Evolutionary conservation across 495 filamentous ascomycete genomes (phyloP), one percentile per base, ranked within the genome.

Genomic region (Apodospora peruviana): DNA sequence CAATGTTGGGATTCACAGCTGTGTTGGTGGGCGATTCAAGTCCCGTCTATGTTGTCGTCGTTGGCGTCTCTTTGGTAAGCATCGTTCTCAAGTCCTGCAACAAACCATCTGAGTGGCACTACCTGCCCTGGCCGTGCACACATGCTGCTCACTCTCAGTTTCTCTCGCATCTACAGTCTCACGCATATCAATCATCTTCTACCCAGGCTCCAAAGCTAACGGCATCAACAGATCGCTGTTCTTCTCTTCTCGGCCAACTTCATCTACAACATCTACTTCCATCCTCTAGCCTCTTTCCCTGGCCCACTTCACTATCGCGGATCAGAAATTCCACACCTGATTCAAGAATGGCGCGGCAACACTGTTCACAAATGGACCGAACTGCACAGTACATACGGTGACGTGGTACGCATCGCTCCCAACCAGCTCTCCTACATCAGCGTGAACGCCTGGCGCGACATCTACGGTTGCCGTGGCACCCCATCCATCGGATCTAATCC

Each of bases 241-340:
- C 7, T 32, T 32, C 14, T 7, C 27, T 14, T 32, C 14, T 32
- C 27, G 7, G 27, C 27, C 7, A 32, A 43, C 20, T 14, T 43
- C 32, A 39, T 66, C 19, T 73, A 75, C 52, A 71, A 70, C 36
- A 40, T 72, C 23, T 75, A 59, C 53, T 65, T 80, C 25, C 72
- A 78, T 43, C 76, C 76, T 3, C 62, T 82, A 11, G 49, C 58
- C 14, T 54, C 59, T 11, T 76, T 73, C 47, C 79, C 78, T 0
- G 78, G 77, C 2, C 79, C 77, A 37, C 16, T 42, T 47, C 48
- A 21, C 35, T 60, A 22, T 60, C 61, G 38, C 43, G 40, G 39
- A 16, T 35, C 44, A 23, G 17, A 25, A 39, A 19, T 60, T 27
- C 50, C 48, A 48, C 38, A 24, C 34, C 20, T 48, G 16, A 5